Evolutionary conservation across 441 rosid genomes (phyloP).

Genomic region (Adansonia rubrostipa): DNA sequence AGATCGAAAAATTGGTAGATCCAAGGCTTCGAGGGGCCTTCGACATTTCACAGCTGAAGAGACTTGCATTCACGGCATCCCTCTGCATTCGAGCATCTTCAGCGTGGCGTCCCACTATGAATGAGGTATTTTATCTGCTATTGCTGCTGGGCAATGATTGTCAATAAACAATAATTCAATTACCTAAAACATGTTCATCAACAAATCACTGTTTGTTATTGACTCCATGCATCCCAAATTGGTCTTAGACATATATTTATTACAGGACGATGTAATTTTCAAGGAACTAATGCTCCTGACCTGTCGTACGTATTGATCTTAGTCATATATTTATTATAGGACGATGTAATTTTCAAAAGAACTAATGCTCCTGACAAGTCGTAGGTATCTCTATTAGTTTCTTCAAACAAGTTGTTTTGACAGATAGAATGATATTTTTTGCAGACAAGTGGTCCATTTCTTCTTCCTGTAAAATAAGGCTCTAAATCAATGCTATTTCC

Average conservation of each 20-base stretch:
- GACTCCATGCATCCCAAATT: not conserved
- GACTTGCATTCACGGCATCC: slow-evolving; percentile 77
- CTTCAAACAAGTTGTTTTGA: not conserved
- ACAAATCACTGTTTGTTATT: not conserved
- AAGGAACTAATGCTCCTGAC: not conserved
- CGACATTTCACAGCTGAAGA: slow-evolving; percentile 56
- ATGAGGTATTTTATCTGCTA: slow-evolving; percentile 53
- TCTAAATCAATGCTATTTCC: slow-evolving; percentile 19
- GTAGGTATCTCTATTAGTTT: not conserved
- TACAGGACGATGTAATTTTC: not conserved
- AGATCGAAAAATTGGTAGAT: slow-evolving; percentile 67
- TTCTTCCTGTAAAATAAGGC: not conserved
- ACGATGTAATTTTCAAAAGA: not conserved
- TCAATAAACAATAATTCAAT: too few species aligned
- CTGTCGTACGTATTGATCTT: not conserved
- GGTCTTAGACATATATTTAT: not conserved
- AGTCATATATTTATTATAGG: not conserved
- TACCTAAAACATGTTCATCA: not conserved
- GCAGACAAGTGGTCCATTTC: slow-evolving; percentile 21
- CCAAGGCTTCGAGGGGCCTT: slow-evolving; percentile 73
- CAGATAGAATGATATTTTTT: not conserved
- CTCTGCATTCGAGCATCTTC: slow-evolving; percentile 81
- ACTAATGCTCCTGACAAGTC: not conserved
- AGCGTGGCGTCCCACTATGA: slow-evolving; percentile 83
- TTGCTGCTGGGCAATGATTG: not conserved